Conservation (phyloP, 2,329 filamentous ascomycete species). For the Paecilomyces fulvus region DNA sequence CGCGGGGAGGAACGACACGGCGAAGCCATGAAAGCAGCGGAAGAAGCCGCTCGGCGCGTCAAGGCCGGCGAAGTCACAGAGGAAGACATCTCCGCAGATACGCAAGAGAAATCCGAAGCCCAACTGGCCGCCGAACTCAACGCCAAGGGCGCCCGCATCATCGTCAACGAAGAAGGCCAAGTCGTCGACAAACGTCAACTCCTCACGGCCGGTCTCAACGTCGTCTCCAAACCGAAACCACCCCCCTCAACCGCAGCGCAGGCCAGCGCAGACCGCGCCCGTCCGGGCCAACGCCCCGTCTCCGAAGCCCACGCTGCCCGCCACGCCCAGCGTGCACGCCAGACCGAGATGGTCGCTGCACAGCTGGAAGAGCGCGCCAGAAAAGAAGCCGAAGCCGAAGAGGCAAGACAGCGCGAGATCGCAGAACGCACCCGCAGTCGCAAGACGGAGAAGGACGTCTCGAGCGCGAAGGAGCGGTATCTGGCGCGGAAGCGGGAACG, state of each 20-base stretch:
- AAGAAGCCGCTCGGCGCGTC: constrained; percentile 30
- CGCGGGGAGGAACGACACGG: constrained; percentile 50
- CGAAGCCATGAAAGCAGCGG: constrained; percentile 48
- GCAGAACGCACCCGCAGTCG: constrained; percentile 50
- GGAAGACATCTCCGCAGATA: constrained; percentile 18
- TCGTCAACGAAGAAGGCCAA: constrained; percentile 56
- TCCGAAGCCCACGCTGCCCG: constrained; percentile 30
- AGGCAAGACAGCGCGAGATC: constrained; percentile 43
- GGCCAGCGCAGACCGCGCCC: constrained; percentile 9
- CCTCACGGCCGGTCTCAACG: constrained; percentile 53
- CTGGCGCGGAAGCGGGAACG: constrained; percentile 51
- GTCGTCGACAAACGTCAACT: constrained; percentile 57
- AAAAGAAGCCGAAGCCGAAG: constrained; percentile 50
- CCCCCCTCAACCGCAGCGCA: constrained; percentile 8
- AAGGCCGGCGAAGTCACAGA: constrained; percentile 26
- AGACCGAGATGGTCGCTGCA: constrained; percentile 52
- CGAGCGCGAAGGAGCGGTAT: constrained; percentile 54
- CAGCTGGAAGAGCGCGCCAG: constrained; percentile 51
- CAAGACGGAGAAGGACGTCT: constrained; percentile 51
- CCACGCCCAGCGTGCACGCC: constrained; percentile 42
- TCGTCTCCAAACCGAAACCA: constrained; percentile 46
- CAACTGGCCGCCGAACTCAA: constrained; percentile 50
- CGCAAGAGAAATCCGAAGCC: constrained; percentile 40
- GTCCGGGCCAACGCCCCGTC: constrained; percentile 11
- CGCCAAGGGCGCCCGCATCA: constrained; percentile 42